phyloP scores from a whole-genome alignment of 2,329 filamentous ascomycete genomes.

The Parafenestella ontariensis region DNA sequence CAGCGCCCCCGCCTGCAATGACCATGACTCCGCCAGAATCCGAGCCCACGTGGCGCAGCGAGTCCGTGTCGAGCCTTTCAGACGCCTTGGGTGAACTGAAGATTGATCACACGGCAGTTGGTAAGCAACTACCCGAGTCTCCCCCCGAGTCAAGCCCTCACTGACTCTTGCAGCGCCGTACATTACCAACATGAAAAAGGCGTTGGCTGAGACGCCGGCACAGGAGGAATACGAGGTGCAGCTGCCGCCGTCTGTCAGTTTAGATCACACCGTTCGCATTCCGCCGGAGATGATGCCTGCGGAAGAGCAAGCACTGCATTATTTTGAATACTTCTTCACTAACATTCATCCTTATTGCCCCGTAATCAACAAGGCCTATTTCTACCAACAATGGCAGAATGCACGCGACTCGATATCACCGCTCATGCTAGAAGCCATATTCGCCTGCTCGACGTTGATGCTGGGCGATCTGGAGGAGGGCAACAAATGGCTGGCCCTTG shows the following conservation, averaged over 20 bases:
- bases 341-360: constrained; percentile 94
- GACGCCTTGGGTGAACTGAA: constrained; percentile 86
- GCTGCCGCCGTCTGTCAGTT: constrained; percentile 71
- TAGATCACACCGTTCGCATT: constrained; percentile 82
- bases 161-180: constrained; percentile 72
- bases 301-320: constrained; percentile 79
- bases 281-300: constrained; percentile 92
- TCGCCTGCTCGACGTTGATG: constrained; percentile 84
- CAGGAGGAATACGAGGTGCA: constrained; percentile 75
- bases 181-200: constrained; percentile 70
- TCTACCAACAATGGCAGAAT: constrained; percentile 90
- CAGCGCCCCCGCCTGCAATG: constrained; percentile 31
- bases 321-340: constrained; percentile 89
- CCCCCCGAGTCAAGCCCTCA: not conserved
- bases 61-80: constrained; percentile 69
- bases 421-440: constrained; percentile 85
- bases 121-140: constrained; percentile 59
- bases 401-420: constrained; percentile 87
- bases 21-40: constrained; percentile 57
- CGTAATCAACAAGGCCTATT: constrained; percentile 79
- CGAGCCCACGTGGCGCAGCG: constrained; percentile 50
- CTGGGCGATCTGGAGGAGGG: constrained; percentile 84
- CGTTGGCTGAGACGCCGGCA: constrained; percentile 66
- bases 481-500: constrained; percentile 90
- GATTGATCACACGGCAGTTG: constrained; percentile 85